Base-by-base conservation (phyloP, 2,329 filamentous ascomycete species). In the Rhexocercosporidium sp. region DNA sequence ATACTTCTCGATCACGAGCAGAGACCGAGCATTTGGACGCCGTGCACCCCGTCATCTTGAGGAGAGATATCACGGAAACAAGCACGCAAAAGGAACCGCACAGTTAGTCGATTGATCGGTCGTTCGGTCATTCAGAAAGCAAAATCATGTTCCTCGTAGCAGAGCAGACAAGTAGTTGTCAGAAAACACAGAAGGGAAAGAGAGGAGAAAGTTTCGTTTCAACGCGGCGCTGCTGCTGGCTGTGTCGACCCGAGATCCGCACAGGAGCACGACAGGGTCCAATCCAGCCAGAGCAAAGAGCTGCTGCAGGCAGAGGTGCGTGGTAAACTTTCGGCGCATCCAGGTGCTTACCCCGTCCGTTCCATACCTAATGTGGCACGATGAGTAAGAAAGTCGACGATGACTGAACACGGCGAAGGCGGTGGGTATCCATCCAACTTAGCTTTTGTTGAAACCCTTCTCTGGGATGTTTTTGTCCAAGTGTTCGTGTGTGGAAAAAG, bases 1-100 rank as follows among this genome's bases (percentile, higher is more conserved):
- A 75, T 2, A 75, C 53, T 56, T 75, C 74, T 18, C 74, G 68
- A 66, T 73, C 72, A 37, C 72, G 69, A 29, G 70, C 64, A 54
- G 57, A 54, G 18, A 31, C 20, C 11, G 64, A 25, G 14, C 46
- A 65, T 61, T 61, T 65, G 5, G 56, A 56, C 1, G n/a, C 39
- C 6, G 39, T 46, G n/a, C 61, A 63, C 2, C 34, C 34, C 1
- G 34, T 44, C 61, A 63, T 63, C 61, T 63, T 63, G 61, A 37
- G 16, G 25, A 46, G 57, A 22, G 11, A 29, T n/a, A 46, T 27
- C 39, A 31, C 16, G 1, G 37, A 25, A n/a, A 29, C 41, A 29
- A 44, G 12, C 25, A 31, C 12, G 9, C 41, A 27, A 20, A n/a
- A 59, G 41, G 27, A 29, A 46, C 39, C 39, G 9, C 39, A 31